These are phyloP conservation scores for Berberis thunbergii DNA, from an alignment of 164 flowering plant species.

Conservation along the genomic window DNA sequence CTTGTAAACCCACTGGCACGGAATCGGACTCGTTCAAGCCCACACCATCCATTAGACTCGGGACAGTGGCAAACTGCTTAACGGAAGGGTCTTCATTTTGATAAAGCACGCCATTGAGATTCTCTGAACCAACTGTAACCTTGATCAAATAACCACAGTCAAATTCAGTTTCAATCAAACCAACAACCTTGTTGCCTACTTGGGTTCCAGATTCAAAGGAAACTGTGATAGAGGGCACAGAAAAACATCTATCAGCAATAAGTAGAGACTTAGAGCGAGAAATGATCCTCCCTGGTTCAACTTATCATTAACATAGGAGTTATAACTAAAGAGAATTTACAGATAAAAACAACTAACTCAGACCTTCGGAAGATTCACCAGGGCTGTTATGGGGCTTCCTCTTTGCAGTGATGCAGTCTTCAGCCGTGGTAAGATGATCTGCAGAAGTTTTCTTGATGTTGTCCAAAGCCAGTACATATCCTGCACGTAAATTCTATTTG, in stretches of 20 bases:
- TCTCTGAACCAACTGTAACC: constrained; percentile 11
- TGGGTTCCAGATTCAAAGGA: constrained; percentile 5
- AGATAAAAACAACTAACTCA: not conserved
- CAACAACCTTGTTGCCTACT: constrained; percentile 6
- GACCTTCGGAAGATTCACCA: constrained; percentile 10
- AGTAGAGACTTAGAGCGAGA: not conserved
- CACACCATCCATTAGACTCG: constrained; percentile 8
- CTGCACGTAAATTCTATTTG: not conserved
- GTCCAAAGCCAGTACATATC: not conserved
- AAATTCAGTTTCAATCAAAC: constrained; percentile 11
- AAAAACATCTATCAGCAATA: not conserved
- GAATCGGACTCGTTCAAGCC: constrained; percentile 3
- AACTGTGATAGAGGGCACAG: not conserved
- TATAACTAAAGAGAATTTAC: not conserved
- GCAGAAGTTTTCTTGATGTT: not conserved
- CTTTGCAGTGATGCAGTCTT: constrained; percentile 1
- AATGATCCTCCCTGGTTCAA: not conserved
- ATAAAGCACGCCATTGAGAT: constrained; percentile 15
- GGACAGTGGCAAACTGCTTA: constrained; percentile 9
- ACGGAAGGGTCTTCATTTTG: constrained; percentile 3
- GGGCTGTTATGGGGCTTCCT: not conserved
- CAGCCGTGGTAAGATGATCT: not conserved
- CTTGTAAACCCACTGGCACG: constrained; percentile 7
- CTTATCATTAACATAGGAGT: not conserved
- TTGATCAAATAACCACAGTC: constrained; percentile 15